Percentiles rank a stretch among this genome's conserved stretches.
These are phyloP conservation scores for Colletotrichum sp. DNA, from an alignment of 2,329 filamentous ascomycete species.

Conservation along the genomic window DNA sequence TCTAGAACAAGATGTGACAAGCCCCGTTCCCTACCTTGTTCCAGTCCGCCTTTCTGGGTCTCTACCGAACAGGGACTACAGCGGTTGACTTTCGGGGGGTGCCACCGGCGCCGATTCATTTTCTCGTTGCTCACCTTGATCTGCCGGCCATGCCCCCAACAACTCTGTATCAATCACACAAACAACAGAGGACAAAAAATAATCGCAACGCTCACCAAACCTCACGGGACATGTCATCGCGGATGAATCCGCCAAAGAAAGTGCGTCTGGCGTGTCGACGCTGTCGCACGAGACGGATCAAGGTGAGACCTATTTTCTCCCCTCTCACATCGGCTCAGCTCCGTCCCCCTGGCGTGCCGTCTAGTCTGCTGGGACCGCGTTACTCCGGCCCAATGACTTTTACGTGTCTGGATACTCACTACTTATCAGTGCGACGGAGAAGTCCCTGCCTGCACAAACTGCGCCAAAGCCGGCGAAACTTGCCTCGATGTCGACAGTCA, in stretches of 20 bases:
- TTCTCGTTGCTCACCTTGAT: neutral
- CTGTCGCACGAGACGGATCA: constrained; percentile 40
- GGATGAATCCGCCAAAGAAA: constrained; percentile 31
- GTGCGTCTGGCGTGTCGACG: constrained; percentile 42
- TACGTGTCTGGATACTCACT: neutral
- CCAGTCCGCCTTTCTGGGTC: neutral
- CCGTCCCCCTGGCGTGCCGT: neutral
- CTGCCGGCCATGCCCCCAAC: neutral
- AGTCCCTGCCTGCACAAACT: constrained; percentile 41
- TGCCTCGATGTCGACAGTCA: constrained; percentile 43
- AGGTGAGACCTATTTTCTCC: constrained; percentile 27
- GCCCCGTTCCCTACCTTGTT: neutral
- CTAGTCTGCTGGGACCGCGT: neutral
- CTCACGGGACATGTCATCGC: neutral
- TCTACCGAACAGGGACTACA: neutral
- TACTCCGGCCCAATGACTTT: neutral
- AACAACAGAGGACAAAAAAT: neutral
- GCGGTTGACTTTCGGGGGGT: neutral
- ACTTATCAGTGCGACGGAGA: constrained; percentile 38
- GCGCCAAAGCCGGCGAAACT: constrained; percentile 35
- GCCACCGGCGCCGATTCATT: neutral
- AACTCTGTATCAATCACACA: neutral
- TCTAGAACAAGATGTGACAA: neutral
- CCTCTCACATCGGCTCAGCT: neutral
- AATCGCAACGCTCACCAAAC: neutral